Base-by-base conservation (phyloP, 345 rosid species). In the Lagerstroemia speciosa region DNA sequence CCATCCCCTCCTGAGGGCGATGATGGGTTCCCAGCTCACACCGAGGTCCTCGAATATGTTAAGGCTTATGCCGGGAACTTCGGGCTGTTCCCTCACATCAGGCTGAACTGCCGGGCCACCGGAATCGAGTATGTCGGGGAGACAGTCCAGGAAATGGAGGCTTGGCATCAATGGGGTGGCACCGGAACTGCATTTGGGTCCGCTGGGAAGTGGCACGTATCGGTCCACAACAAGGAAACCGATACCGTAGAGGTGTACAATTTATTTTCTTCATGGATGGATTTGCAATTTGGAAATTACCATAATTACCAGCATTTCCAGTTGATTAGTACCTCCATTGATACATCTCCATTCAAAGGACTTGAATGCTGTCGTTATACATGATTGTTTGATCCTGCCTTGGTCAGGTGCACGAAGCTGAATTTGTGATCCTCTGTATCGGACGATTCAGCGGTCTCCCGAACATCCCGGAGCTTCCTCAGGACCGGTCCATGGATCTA, bases 121-220 rank as follows among this genome's bases (percentile, higher is more conserved):
- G 67, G 63, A 0, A 73, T 83, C 20, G 76, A 76, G 26, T 78
- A 71, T 73, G 73, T 72, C 1, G 86, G 86, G 26, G 75, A 66
- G 68, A 24, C 67, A 19, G 9, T 22, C 6, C 67, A 74, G 71
- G 81, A 83, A 78, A 74, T 78, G 72, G 50, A 62, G 64, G 43
- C 74, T 8, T 79, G 86, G 86, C 43, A 62, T 53, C 46, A 66
- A 1, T 80, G 84, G 84, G 75, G 82, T 16, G 79, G 84, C 30
- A 75, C 37, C 1, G 81, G 87, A 11, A 63, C 57, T 65, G 75
- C 81, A 24, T 83, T 80, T 38, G 72, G 79, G 62, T 70, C 78
- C 15, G 45, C 55, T 17, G 83, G 84, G 58, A 80, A 77, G 60
- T 83, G 87, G 83, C 76, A 73, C 8, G 9, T 83, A 15, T n/a